Base-by-base conservation (phyloP, 1,284 basidiomycete species). In the Schizophyllum commune region DNA sequence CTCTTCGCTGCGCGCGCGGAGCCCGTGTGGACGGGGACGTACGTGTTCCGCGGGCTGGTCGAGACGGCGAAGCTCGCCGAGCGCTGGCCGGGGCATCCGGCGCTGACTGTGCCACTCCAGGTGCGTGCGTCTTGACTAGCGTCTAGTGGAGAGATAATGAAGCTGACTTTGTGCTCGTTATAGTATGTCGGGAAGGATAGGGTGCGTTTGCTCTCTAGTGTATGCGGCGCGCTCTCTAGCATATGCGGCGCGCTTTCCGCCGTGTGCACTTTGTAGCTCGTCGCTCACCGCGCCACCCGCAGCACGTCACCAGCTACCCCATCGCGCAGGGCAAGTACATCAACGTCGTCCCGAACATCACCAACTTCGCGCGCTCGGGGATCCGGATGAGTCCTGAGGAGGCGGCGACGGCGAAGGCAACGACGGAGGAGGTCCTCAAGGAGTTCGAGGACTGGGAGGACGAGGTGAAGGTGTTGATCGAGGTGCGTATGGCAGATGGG, bases 11-110 rank as follows among this genome's bases (percentile, higher is more conserved):
- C 55, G 56, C 57, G 60, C 55, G 57, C 56, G 34, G 55, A 56
- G 1, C 55, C 55, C 2, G 60, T 60, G 47, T 60, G 60, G 60
- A 60, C 56, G 39, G 55, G 60, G 9, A 56, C 55, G 13, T 27
- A 32, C 17, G 55, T 27, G 6, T 56, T 17, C 22, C 55, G 59
- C 34, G 56, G 55, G 51, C 47, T 60, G 51, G 56, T 51, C 55
- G 32, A 55, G 39, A 55, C 56, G n/a, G 60, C 56, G 60, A 56
- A 57, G 47, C 60, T 60, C 27, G 57, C 55, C 55, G 57, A 57
- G 55, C 20, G 52, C 39, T 55, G 57, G 32, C 60, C 60, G 52
- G 56, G 55, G 51, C 60, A 60, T 53, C 60, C 56, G 55, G 60
- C 39, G 47, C 47, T 60, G 55, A 47, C 13, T 2, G 9, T 17